A percentile compares a stretch with the other conserved stretches of the same genome.
These are phyloP conservation scores for Saccharomyces paradoxus DNA, from an alignment of 805 yeast genomes.

Conservation along the genomic window DNA sequence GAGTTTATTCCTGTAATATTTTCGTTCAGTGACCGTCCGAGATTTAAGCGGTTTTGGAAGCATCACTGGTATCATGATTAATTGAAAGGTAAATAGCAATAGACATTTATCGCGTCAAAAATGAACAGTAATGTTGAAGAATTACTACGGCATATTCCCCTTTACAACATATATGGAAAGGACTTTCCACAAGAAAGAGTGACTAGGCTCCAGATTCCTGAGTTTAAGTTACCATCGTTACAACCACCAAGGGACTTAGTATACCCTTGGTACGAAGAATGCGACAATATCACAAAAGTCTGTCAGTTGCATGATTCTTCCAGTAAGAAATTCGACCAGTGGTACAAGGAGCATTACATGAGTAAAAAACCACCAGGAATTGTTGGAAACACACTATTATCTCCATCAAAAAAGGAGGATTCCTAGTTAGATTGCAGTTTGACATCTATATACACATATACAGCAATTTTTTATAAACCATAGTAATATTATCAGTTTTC, in stretches of 20 bases:
- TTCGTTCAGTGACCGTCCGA: background rate
- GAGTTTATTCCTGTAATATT: background rate
- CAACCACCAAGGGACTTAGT: slow-evolving; percentile 19
- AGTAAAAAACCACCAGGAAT: slow-evolving; percentile 27
- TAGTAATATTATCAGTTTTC: background rate
- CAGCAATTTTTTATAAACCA: background rate
- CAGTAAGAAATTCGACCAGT: slow-evolving; percentile 14
- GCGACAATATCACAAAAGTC: slow-evolving; percentile 11
- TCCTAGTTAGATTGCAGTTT: background rate
- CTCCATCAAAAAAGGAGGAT: slow-evolving; percentile 14
- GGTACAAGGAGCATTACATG: slow-evolving; percentile 19
- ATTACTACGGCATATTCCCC: slow-evolving; percentile 14
- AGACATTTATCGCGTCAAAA: background rate
- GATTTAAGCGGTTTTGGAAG: background rate
- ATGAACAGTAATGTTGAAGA: slow-evolving; percentile 6
- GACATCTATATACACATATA: background rate
- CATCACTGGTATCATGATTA: background rate
- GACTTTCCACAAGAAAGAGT: slow-evolving; percentile 14
- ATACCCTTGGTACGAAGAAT: slow-evolving; percentile 23
- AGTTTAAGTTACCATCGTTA: slow-evolving; percentile 11
- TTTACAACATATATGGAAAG: slow-evolving; percentile 19
- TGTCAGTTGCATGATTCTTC: slow-evolving; percentile 11
- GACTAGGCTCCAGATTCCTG: slow-evolving; percentile 8
- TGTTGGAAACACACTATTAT: slow-evolving; percentile 11
- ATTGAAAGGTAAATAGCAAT: background rate